phyloP scores from a whole-genome alignment of 148 eudicot species.

The Diospyros kaki region DNA sequence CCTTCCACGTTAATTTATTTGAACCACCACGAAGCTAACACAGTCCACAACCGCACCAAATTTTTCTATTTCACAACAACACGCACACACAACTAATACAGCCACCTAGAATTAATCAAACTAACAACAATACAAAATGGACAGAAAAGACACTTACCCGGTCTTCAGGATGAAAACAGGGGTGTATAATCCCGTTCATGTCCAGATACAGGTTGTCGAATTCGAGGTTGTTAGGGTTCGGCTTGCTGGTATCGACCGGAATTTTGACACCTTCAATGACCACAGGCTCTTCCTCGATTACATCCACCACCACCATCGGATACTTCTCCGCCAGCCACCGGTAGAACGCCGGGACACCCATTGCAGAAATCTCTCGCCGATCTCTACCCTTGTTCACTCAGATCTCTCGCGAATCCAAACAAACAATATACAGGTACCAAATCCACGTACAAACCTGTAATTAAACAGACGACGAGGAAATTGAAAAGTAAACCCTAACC shows the following conservation, averaged over 20 bases:
- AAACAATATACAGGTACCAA: not conserved
- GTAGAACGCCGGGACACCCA: conserved; percentile 98
- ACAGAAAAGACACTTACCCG: conserved; percentile 38
- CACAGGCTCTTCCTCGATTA: conserved; percentile 69
- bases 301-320: conserved; percentile 84
- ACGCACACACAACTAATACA: not conserved
- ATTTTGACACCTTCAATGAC: conserved; percentile 63
- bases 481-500: not conserved
- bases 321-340: conserved; percentile 98
- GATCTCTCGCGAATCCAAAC: not conserved
- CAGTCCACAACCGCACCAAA: not conserved
- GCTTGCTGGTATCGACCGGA: conserved; percentile 83
- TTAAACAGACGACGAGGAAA: not conserved
- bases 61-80: not conserved
- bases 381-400: not conserved
- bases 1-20: not conserved
- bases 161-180: conserved; percentile 96
- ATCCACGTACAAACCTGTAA: not conserved
- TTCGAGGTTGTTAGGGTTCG: conserved; percentile 80
- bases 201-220: conserved; percentile 89
- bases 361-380: conserved; percentile 13
- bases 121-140: not conserved
- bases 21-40: not conserved
- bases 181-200: conserved; percentile 92
- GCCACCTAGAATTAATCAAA: not conserved